Evolutionary conservation across 108 stramenopile genomes (phyloP), one percentile per base, ranked within the genome.

Genomic region (Heterococcus sp.): DNA sequence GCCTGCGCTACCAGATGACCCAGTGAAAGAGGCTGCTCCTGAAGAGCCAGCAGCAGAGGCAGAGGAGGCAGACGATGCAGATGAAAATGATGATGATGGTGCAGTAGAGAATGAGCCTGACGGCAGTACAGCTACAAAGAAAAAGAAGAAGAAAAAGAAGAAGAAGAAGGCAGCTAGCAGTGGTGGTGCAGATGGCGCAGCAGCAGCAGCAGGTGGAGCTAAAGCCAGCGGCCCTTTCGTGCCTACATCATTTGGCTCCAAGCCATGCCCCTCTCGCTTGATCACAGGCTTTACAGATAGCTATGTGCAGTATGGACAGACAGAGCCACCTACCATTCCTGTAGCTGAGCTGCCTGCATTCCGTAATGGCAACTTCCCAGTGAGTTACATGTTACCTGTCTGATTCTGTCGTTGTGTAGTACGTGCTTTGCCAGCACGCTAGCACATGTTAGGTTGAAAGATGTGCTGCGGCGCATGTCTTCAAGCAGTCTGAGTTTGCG

Each of bases 121-220:
- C 2, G 29, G 28, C 2, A 69, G 38, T 0, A 80, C 33, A 26
- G 73, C n/a, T 27, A 74, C 65, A 40, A 86, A 88, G 39, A 88
- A 71, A 66, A 88, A 83, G 83, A 78, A 80, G 65, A 92, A 92
- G 87, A 95, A 94, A 84, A 95, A 95, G 86, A 87, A 85, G 75
- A 83, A 83, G 75, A 83, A 76, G 26, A 84, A 76, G 69, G 83
- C 69, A 38, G 70, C 58, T 27, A 85, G 58, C 14, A 74, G 58
- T 35, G 21, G 30, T 11, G 63, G 36, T 3, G 14, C 32, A 1
- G 37, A 66, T 35, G 75, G 33, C n/a, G 39, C 58, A 14, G 37
- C 27, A 2, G 69, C 80, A 8, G 34, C 85, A 38, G 92, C 93
- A 8, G 89, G 86, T 58, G 70, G 83, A 4, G 78, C 74, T 1